Evolutionary conservation across 805 yeast genomes (phyloP), one percentile per base, ranked within the genome.

Genomic region (Wickerhamiella azymoides): DNA sequence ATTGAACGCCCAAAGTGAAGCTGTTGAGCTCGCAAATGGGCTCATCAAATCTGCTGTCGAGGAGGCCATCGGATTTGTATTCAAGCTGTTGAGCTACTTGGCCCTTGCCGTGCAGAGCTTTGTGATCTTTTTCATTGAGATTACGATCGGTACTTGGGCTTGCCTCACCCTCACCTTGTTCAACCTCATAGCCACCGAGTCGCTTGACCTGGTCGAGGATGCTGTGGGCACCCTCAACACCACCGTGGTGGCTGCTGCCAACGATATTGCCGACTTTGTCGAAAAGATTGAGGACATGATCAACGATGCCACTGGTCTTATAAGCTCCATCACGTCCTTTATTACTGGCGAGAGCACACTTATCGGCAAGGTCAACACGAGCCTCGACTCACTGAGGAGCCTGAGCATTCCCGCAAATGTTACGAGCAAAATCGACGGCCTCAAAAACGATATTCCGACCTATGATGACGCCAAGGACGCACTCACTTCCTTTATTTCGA

Each of bases 141-240:
- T 89, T 51, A 73, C 81, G 40, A 61, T 86, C 2, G 97, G 96
- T 0, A 92, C 97, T 0, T 84, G 84, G 61, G 79, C 81, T 0
- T 92, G 98, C 61, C 66, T 92, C 11, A 59, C 85, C 11, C 75
- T 82, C 0, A 79, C 92, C 5, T 75, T 86, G 0, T 67, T 88
- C 6, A 79, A 76, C 54, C 84, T 88, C 2, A 72, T 83, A 0
- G 80, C 79, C 1, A 77, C 76, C 52, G 75, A 77, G 26, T 93
- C 93, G 0, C 59, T 83, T 1, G 80, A 83, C 56, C 74, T 84
- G 0, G 77, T 94, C 0, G 83, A 80, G 53, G 57, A 71, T 1
- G 65, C 84, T 1, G 68, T 86, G 7, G 58, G 60, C 3, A 62
- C 69, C 17, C 82, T 85, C 2, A 85, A 88, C 55, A 63, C 63